Base-by-base conservation (phyloP, 257 asterid genomes). In the Fraxinus anomala region DNA sequence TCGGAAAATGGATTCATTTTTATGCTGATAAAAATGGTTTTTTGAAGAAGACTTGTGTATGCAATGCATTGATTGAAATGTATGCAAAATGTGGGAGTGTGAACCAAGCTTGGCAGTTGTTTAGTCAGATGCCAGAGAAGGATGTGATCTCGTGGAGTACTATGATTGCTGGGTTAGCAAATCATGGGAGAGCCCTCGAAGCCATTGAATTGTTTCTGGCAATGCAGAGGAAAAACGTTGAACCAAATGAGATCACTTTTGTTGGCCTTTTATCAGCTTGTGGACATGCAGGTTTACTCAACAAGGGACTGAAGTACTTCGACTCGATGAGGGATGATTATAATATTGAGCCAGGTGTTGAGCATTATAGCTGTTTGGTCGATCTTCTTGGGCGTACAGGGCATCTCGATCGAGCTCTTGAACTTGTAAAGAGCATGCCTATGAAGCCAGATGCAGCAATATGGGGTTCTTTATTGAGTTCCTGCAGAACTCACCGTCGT, bases 41-140 rank as follows among this genome's bases (percentile, higher is more conserved):
- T 66, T 79, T 92, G 88, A 80, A 77, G 13, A 90, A 80, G 81
- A 88, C 81, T 3, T 12, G 81, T 19, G 82, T 91, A 0, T 88
- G 95, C 85, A 92, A 94, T 66, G 96, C 97, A 3, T 31, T 94
- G 85, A 89, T 91, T 31, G 97, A 92, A 70, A 91, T 94, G 98
- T 94, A 92, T 83, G 84, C 91, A 0, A 94, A 89, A 83, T 92
- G 97, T 75, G 97, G 97, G 14, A 84, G 89, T 37, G 83, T 89
- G 74, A 24, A 73, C 26, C 82, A 89, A 77, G 96, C 93, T 14
- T 23, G 79, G 88, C 93, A 89, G 88, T 37, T 91, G 86, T 94
- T 92, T 31, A 26, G 36, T 10, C 81, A 82, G 33, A 91, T 91
- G 84, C 12, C 78, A 0, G 87, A 81, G 63, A 84, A 83, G 70